phyloP scores from a whole-genome alignment of 345 rosid species.

The Moricandia moricandioides region DNA sequence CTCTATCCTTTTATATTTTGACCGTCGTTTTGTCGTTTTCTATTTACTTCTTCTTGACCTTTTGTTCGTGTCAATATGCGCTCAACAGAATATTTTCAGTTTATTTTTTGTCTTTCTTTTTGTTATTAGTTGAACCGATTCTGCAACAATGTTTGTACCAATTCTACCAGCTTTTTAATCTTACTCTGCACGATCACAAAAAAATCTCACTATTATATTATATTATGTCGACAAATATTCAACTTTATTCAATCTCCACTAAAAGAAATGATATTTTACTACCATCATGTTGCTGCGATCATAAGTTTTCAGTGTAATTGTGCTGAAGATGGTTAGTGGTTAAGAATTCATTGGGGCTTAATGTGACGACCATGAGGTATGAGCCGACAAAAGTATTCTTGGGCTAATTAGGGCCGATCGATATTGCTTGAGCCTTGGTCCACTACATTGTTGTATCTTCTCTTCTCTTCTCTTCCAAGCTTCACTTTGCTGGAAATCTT shows the following conservation, averaged over 20 bases:
- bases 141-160: conserved; percentile 34
- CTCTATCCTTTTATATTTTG: conserved; percentile 29
- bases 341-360: neutral
- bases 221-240: conserved; percentile 5
- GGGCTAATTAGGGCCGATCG: neutral
- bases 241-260: neutral
- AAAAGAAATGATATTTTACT: neutral
- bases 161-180: conserved; percentile 36
- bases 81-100: conserved; percentile 22
- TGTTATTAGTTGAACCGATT: conserved; percentile 28
- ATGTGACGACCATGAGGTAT: too few species aligned
- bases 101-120: neutral
- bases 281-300: neutral
- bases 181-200: conserved; percentile 33
- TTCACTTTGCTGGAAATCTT: neutral
- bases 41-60: conserved; percentile 27
- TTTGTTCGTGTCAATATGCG: conserved; percentile 38
- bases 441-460: neutral
- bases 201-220: neutral
- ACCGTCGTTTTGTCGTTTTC: conserved; percentile 39
- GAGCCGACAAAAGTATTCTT: neutral
- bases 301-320: neutral
- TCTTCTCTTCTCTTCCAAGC: conserved; percentile 2
- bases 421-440: neutral
- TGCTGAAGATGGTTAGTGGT: neutral